Conservation (phyloP, 2,329 filamentous ascomycete genomes). For the Arthrobotrys pseudoclavata region DNA sequence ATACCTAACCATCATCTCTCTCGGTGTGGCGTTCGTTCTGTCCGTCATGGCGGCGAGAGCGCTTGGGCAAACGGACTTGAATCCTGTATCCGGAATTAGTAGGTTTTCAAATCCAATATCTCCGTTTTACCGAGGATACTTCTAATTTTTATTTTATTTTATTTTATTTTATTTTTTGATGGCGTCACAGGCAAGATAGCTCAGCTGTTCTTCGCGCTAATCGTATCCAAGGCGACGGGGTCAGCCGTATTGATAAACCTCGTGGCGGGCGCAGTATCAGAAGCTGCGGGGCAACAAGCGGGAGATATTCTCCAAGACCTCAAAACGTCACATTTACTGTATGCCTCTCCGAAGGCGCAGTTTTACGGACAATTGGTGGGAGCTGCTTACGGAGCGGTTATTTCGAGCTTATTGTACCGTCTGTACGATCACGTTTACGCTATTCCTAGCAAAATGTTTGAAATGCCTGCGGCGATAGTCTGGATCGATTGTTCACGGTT, state of each 20-base stretch:
- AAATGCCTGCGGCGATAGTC: slow-evolving; percentile 93
- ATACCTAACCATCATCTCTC: slow-evolving; percentile 80
- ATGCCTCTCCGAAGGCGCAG: slow-evolving; percentile 91
- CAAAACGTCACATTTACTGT: slow-evolving; percentile 93
- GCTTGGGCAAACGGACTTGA: slow-evolving; percentile 68
- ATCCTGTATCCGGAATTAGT: slow-evolving; percentile 56
- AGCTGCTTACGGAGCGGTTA: slow-evolving; percentile 84
- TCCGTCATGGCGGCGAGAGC: slow-evolving; percentile 81
- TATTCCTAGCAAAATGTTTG: slow-evolving; percentile 89
- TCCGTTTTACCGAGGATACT: background rate
- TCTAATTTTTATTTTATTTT: background rate
- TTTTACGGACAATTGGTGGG: slow-evolving; percentile 98
- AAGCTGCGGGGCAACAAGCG: slow-evolving; percentile 89
- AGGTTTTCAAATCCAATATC: background rate
- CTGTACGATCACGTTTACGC: slow-evolving; percentile 91
- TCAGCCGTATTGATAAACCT: slow-evolving; percentile 96
- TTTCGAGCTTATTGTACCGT: slow-evolving; percentile 88
- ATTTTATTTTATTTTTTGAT: slow-evolving; percentile 65
- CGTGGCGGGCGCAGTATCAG: slow-evolving; percentile 88
- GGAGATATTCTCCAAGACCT: slow-evolving; percentile 97
- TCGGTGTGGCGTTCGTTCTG: slow-evolving; percentile 84
- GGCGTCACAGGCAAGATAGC: slow-evolving; percentile 92
- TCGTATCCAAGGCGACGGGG: slow-evolving; percentile 82
- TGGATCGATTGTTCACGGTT: slow-evolving; percentile 97
- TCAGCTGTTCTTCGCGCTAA: slow-evolving; percentile 92